Evolutionary conservation across 805 yeast species (phyloP), one percentile per base, ranked within the genome.

Genomic region (Kazachstania kunashirensis): DNA sequence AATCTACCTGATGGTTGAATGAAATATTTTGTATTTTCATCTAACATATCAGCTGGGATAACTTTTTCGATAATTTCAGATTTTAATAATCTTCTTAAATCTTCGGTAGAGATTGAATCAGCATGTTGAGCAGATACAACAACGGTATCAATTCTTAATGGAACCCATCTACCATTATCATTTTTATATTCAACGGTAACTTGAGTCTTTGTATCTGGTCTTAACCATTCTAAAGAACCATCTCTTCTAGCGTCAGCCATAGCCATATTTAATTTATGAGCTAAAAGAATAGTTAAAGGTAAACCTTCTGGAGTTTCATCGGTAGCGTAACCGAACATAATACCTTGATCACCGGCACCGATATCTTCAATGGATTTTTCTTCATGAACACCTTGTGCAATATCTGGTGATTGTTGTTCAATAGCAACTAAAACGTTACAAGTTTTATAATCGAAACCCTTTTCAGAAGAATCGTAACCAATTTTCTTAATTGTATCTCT

Each of bases 291-390:
- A 53, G 98, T 92, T 70, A 92, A 77, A 57, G 98, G 98, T 57
- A 92, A 73, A 65, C 83, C 79, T 74, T 92, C 97, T 63, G 89
- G 95, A 55, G 98, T 88, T 75, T 92, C 98, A 60, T 92, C 96
- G 46, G 97, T 80, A 55, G 98, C 98, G 68, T 92, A 92, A 68
- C 98, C 98, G 63, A 92, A 92, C 98, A 92, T 92, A 66, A 92
- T 92, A 81, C 98, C 98, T 71, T 92, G 98, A 73, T 92, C 98
- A 79, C 98, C 98, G 49, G 98, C 98, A 67, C 98, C 98, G 60
- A 92, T 78, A 43, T 92, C 94, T 75, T 92, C 98, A 48, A 92
- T 72, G 83, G 95, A 70, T 80, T 76, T 60, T 64, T 92, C 96
- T 70, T 83, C 83, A 70, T 92, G 97, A 61, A 92, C 78, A 77